Percentiles rank a stretch among this genome's conserved stretches.
These are phyloP conservation scores for Ostreobium quekettii DNA, from an alignment of 139 green algal genomes.

Conservation along the genomic window DNA sequence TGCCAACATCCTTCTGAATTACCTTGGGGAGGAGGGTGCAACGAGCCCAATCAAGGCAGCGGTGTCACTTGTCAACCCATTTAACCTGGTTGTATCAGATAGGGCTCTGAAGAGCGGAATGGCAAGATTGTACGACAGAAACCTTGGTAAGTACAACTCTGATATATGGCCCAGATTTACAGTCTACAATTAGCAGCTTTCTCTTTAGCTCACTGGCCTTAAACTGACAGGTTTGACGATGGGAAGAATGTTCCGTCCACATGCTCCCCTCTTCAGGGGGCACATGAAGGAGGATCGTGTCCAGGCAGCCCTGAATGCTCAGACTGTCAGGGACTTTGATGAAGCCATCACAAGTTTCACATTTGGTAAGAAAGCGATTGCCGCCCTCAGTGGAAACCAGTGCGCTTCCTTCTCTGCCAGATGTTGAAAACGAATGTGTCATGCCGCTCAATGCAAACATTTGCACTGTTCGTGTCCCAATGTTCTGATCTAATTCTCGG, in stretches of 20 bases:
- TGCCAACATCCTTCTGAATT: conserved; percentile 84
- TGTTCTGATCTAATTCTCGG: no score
- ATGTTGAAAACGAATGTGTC: no score
- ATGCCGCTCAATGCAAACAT: no score
- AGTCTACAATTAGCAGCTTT: no score
- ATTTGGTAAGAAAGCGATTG: conserved; percentile 37
- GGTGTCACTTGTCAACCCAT: conserved; percentile 71
- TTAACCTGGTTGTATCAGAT: conserved; percentile 43
- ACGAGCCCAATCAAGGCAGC: conserved; percentile 50
- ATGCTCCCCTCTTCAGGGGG: neutral
- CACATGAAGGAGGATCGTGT: neutral
- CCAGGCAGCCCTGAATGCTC: neutral
- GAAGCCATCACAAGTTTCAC: conserved; percentile 63
- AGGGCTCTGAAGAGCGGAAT: conserved; percentile 10
- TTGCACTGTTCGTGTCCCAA: no score
- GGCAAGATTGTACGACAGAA: conserved; percentile 8
- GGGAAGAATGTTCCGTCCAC: neutral
- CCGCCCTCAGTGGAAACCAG: no score
- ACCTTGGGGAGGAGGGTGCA: conserved; percentile 35
- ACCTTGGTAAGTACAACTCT: neutral
- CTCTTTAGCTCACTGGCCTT: no score
- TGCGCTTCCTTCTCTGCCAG: no score
- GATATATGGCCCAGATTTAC: no score
- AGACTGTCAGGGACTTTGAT: conserved; percentile 76
- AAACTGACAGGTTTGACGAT: no score